phyloP scores from a whole-genome alignment of 2,329 filamentous ascomycete species.

The Epichloe uncinata region DNA sequence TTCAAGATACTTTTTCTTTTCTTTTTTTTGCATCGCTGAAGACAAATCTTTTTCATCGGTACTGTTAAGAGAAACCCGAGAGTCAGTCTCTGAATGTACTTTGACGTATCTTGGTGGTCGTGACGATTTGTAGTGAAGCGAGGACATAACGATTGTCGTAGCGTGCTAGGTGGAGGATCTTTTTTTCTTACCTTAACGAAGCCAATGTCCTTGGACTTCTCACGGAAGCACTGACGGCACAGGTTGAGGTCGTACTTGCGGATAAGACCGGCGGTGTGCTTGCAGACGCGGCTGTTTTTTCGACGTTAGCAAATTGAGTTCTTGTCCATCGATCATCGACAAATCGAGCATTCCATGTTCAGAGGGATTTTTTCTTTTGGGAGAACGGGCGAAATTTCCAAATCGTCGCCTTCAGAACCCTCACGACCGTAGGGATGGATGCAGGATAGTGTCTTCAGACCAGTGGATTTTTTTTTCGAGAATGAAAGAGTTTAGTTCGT shows the following conservation, averaged over 20 bases:
- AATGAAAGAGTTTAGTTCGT: constrained; percentile 28
- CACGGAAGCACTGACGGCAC: constrained; percentile 68
- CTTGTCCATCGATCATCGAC: neutral
- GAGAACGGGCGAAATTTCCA: neutral
- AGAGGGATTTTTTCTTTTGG: neutral
- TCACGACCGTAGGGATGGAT: neutral
- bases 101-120: no score
- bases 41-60: constrained; percentile 17
- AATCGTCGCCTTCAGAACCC: neutral
- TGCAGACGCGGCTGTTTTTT: constrained; percentile 50
- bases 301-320: neutral
- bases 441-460: neutral
- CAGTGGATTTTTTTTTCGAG: neutral
- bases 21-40: constrained; percentile 8
- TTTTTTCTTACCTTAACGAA: constrained; percentile 50
- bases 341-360: neutral
- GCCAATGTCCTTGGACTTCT: constrained; percentile 60
- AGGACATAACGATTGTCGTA: neutral
- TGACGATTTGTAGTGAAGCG: no score
- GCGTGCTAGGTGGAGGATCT: no score
- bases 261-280: constrained; percentile 97
- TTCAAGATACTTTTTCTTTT: neutral
- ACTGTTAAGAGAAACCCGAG: neutral
- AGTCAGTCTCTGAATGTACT: no score
- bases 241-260: constrained; percentile 98